Percentiles rank a stretch among this genome's conserved stretches.
Evolutionary conservation across 2,329 filamentous ascomycete species (phyloP).

Genomic region (Colletotrichum aenigma): DNA sequence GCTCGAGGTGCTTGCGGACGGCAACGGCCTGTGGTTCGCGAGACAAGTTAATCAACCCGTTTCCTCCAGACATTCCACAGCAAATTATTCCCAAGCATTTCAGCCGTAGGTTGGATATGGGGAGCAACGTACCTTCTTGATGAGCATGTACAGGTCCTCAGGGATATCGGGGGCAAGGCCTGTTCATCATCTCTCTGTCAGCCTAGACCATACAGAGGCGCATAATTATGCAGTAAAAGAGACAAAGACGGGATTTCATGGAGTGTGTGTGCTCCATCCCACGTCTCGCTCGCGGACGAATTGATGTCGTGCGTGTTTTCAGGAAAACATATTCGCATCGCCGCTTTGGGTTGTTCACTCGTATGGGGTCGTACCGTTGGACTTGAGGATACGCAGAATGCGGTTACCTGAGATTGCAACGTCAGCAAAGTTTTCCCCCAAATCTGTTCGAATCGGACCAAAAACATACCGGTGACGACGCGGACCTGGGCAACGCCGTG

Average conservation of each 20-base stretch:
- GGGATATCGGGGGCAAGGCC: conserved; percentile 98
- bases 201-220: conserved; percentile 92
- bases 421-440: conserved; percentile 35
- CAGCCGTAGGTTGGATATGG: neutral
- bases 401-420: conserved; percentile 78
- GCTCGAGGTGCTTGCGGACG: conserved; percentile 99
- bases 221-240: conserved; percentile 29
- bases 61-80: neutral
- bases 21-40: conserved; percentile 74
- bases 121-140: conserved; percentile 85
- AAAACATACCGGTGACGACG: conserved; percentile 85
- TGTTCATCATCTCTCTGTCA: conserved; percentile 89
- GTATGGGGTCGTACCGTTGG: conserved; percentile 79
- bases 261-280: neutral
- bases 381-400: conserved; percentile 99
- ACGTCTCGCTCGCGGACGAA: conserved; percentile 1
- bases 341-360: conserved; percentile 18
- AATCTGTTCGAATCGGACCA: neutral
- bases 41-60: neutral
- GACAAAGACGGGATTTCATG: neutral
- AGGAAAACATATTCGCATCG: conserved; percentile 1
- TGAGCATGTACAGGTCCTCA: conserved; percentile 99
- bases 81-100: neutral
- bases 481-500: conserved; percentile 99
- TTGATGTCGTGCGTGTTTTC: neutral